phyloP scores from a whole-genome alignment of 2,329 filamentous ascomycete genomes.

The Rutstroemia sp. region DNA sequence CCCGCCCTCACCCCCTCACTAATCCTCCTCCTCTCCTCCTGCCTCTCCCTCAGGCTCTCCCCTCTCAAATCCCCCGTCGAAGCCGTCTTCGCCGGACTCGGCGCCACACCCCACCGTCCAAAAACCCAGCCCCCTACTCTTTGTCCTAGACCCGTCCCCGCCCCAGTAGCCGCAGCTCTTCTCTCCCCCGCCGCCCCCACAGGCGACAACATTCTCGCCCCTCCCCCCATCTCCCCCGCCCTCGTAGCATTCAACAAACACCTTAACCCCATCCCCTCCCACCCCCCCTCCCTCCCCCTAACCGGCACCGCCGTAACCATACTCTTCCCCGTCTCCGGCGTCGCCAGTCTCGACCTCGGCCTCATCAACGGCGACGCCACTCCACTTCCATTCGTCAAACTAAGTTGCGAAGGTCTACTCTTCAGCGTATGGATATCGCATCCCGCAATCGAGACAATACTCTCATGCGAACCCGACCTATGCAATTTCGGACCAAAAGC shows the following conservation, averaged over 20 bases:
- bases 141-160: constrained; percentile 29
- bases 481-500: constrained; percentile 45
- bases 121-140: constrained; percentile 60
- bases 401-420: constrained; percentile 67
- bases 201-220: too few relatives aligned
- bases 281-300: too few relatives aligned
- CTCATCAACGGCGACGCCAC: constrained; percentile 34
- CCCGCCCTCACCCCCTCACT: background rate
- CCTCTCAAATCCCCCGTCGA: constrained; percentile 9
- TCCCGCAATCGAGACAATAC: constrained; percentile 76
- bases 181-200: too few relatives aligned
- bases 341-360: constrained; percentile 39
- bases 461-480: constrained; percentile 73
- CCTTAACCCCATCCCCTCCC: too few relatives aligned
- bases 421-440: constrained; percentile 85
- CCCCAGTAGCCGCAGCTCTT: constrained; percentile 15
- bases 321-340: constrained; percentile 38
- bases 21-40: background rate
- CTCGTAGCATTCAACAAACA: too few relatives aligned
- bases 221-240: too few relatives aligned
- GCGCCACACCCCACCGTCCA: constrained; percentile 53
- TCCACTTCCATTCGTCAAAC: constrained; percentile 37
- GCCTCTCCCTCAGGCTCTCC: background rate
- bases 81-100: constrained; percentile 32
- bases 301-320: constrained; percentile 49